A percentile compares a stretch with the other conserved stretches of the same genome.
phyloP scores from a whole-genome alignment of 2,329 filamentous ascomycete species.

The Apiospora marii region DNA sequence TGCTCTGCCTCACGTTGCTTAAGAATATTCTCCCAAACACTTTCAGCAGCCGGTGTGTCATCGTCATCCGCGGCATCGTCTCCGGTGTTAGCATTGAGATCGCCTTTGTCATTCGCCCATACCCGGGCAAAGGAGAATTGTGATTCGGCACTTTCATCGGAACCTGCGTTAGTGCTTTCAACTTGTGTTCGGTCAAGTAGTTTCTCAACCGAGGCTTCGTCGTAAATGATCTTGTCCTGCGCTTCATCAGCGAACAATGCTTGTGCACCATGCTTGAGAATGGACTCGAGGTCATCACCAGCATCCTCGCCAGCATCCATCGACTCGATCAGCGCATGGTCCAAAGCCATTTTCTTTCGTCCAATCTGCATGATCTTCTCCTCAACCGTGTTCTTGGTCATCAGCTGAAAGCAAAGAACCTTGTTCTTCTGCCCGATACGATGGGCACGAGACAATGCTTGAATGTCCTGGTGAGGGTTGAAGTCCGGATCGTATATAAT shows the following conservation, averaged over 20 bases:
- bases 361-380: slow-evolving; percentile 97
- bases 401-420: slow-evolving; percentile 92
- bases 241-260: slow-evolving; percentile 82
- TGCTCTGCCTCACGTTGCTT: slow-evolving; percentile 82
- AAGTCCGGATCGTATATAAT: slow-evolving; percentile 98
- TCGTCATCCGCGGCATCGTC: slow-evolving; percentile 61
- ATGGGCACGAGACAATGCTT: slow-evolving; percentile 92
- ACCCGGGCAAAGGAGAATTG: slow-evolving; percentile 91
- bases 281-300: slow-evolving; percentile 82
- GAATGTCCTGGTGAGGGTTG: slow-evolving; percentile 97
- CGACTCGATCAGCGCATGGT: slow-evolving; percentile 91
- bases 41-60: slow-evolving; percentile 65
- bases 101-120: slow-evolving; percentile 84
- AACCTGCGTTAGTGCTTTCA: slow-evolving; percentile 72
- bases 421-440: slow-evolving; percentile 97
- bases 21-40: slow-evolving; percentile 91
- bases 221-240: slow-evolving; percentile 80
- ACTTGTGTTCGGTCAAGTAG: slow-evolving; percentile 87
- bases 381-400: slow-evolving; percentile 88
- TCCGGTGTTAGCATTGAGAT: slow-evolving; percentile 69
- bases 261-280: slow-evolving; percentile 86
- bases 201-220: slow-evolving; percentile 82
- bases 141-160: slow-evolving; percentile 73
- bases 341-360: slow-evolving; percentile 93
- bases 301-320: slow-evolving; percentile 86